phyloP scores from a whole-genome alignment of 495 filamentous ascomycete genomes.

The Lasiosphaeria ovina region DNA sequence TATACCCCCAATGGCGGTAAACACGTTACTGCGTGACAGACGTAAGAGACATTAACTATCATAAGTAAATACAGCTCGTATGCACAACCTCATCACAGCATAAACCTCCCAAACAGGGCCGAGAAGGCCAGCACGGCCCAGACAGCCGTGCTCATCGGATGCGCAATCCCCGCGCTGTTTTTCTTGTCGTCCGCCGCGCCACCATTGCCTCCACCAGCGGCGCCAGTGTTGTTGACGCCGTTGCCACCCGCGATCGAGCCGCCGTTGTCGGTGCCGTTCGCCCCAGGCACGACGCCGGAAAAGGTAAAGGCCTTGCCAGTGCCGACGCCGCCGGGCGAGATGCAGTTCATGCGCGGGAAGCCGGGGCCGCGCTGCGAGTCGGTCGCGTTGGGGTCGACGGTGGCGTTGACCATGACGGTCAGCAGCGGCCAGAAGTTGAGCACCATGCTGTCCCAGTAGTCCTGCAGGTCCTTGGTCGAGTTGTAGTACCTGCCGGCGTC shows the following conservation, averaged over 20 bases:
- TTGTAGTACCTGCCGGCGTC: conserved; percentile 1
- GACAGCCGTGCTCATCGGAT: background rate
- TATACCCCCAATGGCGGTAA: too few relatives aligned
- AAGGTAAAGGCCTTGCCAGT: conserved; percentile 16
- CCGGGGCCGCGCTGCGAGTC: background rate
- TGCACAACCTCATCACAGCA: too few relatives aligned
- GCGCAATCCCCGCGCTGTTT: background rate
- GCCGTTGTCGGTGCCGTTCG: background rate
- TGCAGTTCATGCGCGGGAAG: conserved; percentile 4
- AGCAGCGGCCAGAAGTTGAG: conserved; percentile 11
- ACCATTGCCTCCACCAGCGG: background rate
- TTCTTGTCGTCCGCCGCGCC: background rate
- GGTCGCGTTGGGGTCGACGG: background rate
- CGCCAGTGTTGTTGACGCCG: background rate
- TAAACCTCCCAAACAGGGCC: too few relatives aligned
- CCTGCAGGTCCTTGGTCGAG: conserved; percentile 6
- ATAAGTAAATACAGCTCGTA: too few relatives aligned
- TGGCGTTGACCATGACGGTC: conserved; percentile 12
- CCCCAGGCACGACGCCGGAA: conserved; percentile 1
- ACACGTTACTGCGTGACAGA: too few relatives aligned
- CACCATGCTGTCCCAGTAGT: conserved; percentile 13
- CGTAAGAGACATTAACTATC: too few relatives aligned
- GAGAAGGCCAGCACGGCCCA: background rate
- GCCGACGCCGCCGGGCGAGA: conserved; percentile 13
- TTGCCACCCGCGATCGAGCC: background rate